These are phyloP conservation scores for Tephrocybe sp. DNA, from an alignment of 768 basidiomycete species.

Conservation along the genomic window DNA sequence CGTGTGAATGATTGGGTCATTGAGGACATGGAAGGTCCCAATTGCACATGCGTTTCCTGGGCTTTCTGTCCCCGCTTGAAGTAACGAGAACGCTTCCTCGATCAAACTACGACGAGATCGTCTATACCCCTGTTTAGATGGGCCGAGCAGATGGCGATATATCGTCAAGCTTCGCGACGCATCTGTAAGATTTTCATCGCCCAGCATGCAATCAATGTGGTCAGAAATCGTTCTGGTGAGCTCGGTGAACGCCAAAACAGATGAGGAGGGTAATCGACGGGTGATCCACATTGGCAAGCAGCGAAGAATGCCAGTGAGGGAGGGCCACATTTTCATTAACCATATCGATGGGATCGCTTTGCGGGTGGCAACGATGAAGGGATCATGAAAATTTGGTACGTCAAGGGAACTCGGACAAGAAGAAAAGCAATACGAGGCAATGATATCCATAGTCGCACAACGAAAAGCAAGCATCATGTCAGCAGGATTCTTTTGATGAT, in stretches of 20 bases:
- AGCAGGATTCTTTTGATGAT: conserved; percentile 20
- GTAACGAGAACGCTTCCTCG: conserved; percentile 35
- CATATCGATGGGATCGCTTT: conserved; percentile 26
- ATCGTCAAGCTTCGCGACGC: conserved; percentile 17
- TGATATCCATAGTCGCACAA: conserved; percentile 40
- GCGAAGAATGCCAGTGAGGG: conserved; percentile 15
- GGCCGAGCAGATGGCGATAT: conserved; percentile 20
- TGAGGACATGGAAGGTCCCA: conserved; percentile 36
- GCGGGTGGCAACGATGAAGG: conserved; percentile 31
- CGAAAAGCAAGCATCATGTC: conserved; percentile 41
- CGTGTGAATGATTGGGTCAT: conserved; percentile 23
- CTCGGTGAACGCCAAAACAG: conserved; percentile 12
- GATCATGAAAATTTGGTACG: conserved; percentile 30
- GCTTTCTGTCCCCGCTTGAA: conserved; percentile 38
- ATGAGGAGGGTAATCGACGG: conserved; percentile 1
- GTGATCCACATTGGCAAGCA: conserved; percentile 15
- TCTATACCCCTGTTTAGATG: conserved; percentile 4
- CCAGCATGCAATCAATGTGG: conserved; percentile 16
- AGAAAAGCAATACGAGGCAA: conserved; percentile 40
- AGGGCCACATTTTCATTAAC: conserved; percentile 31
- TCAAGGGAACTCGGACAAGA: conserved; percentile 29
- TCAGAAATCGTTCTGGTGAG: conserved; percentile 9
- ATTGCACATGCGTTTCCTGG: conserved; percentile 36
- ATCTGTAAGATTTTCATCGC: conserved; percentile 10
- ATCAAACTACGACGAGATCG: conserved; percentile 18